Evolutionary conservation across 1,139 yeast genomes (phyloP).

Genomic region (Spathaspora sp.): DNA sequence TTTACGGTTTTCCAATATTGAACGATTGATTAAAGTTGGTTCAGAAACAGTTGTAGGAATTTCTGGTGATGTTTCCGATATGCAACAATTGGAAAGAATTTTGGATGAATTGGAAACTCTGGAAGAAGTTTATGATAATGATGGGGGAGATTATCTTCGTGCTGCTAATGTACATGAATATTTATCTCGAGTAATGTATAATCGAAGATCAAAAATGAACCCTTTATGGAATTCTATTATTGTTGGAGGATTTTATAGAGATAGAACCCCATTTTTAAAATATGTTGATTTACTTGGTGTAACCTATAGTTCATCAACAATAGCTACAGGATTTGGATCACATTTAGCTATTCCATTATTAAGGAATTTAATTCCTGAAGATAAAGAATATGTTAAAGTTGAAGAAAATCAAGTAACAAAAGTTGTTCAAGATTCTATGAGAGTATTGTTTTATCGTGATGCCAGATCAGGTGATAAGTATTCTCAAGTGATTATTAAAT

Average conservation of each 20-base stretch:
- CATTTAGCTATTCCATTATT: constrained; percentile 91
- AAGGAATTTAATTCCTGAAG: constrained; percentile 79
- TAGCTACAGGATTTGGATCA: constrained; percentile 97
- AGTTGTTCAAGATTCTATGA: constrained; percentile 83
- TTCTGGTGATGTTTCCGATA: constrained; percentile 93
- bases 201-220: constrained; percentile 87
- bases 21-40: constrained; percentile 83
- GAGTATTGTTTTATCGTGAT: constrained; percentile 92
- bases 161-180: constrained; percentile 91
- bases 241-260: constrained; percentile 85
- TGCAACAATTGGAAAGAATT: constrained; percentile 76
- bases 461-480: constrained; percentile 90
- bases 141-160: constrained; percentile 67
- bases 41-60: constrained; percentile 85
- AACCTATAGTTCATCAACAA: constrained; percentile 79
- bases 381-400: constrained; percentile 69
- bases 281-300: constrained; percentile 93
- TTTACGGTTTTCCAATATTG: constrained; percentile 80
- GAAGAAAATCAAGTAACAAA: constrained; percentile 73
- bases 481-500: constrained; percentile 74
- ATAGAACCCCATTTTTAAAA: constrained; percentile 65
- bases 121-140: constrained; percentile 79
- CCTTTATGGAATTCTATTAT: constrained; percentile 95
- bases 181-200: constrained; percentile 78
- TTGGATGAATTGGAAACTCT: constrained; percentile 73